Evolutionary conservation across 345 rosid genomes (phyloP), one percentile per base, ranked within the genome.

Genomic region (Eucalyptus marginata): DNA sequence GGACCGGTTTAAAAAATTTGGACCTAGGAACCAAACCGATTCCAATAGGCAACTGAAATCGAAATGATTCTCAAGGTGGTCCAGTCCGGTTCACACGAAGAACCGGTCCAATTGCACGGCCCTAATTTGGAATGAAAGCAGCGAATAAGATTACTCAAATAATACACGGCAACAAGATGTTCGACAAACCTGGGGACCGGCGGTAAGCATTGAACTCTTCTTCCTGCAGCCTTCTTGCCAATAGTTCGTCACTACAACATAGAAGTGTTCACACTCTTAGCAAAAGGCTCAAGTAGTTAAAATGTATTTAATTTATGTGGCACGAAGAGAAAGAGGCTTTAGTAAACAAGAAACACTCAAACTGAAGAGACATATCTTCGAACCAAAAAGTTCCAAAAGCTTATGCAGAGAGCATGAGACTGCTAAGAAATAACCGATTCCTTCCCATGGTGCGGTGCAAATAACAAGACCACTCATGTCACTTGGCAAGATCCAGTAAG

Each of bases 171-270:
- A 27, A 33, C 46, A 49, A 40, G n/a, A 68, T 5, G 18, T 64
- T 22, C 83, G 18, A 76, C 88, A 40, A 93, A 96, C 99, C 99
- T 91, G 96, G 56, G 56, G 98, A 80, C 99, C 98, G 36, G 97
- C 94, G 68, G 91, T 80, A 88, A 98, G 91, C 92, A 96, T 93
- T 20, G 97, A 95, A 33, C 91, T 96, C 99, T 94, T 98, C 99
- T 89, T 97, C 96, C 83, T 98, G 99, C 91, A 98, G 92, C 81
- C 97, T 95, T 91, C 97, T 98, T 86, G 99, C 99, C 71, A 95
- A 91, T 20, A 0, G 25, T 52, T 52, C 58, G 92, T 97, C 91
- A 89, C 99, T 97, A 94, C 93, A 86, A 94, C 86, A 89, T 43
- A 66, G 24, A 83, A 9, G 59, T 52, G 79, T 68, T 13, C 18